Evolutionary conservation across 179 eudicot species (phyloP).

Genomic region (Drosera spatulata): DNA sequence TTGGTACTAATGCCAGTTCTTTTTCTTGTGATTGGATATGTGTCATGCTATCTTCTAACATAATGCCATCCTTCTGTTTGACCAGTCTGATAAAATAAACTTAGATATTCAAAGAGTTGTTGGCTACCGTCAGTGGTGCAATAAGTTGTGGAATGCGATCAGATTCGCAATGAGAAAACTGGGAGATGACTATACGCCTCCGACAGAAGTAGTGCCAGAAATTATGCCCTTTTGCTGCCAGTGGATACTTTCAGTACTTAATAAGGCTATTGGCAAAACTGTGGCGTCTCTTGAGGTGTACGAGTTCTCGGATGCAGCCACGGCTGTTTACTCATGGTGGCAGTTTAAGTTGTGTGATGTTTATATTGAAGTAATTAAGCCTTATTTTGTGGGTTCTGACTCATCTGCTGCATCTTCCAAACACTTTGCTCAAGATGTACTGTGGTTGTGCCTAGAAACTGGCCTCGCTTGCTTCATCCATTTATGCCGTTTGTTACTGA

Average conservation of each 20-base stretch:
- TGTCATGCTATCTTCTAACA: not conserved
- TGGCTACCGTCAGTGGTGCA: conserved; percentile 99
- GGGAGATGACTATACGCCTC: conserved; percentile 72
- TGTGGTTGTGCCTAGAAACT: conserved; percentile 83
- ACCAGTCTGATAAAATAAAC: conserved; percentile 87
- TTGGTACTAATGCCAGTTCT: conserved; percentile 4
- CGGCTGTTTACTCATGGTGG: conserved; percentile 87
- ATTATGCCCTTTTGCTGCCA: conserved; percentile 79
- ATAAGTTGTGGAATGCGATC: conserved; percentile 94
- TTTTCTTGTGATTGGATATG: too few relatives aligned
- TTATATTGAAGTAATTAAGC: conserved; percentile 80
- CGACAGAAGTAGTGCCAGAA: conserved; percentile 30
- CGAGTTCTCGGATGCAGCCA: conserved; percentile 88
- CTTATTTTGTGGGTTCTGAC: conserved; percentile 45
- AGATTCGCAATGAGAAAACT: conserved; percentile 89
- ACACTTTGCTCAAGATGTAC: conserved; percentile 56
- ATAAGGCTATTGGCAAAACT: conserved; percentile 63
- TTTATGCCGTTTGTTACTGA: conserved; percentile 93
- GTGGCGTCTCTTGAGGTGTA: conserved; percentile 58
- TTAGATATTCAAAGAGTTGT: conserved; percentile 84
- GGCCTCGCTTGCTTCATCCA: conserved; percentile 87
- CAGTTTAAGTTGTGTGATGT: conserved; percentile 89
- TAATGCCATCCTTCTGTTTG: conserved; percentile 7
- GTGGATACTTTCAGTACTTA: conserved; percentile 85
- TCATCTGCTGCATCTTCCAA: conserved; percentile 35